A percentile compares a stretch with the other conserved stretches of the same genome.
These are phyloP conservation scores for Vicia faba DNA, from an alignment of 306 rosid species.

Conservation along the genomic window DNA sequence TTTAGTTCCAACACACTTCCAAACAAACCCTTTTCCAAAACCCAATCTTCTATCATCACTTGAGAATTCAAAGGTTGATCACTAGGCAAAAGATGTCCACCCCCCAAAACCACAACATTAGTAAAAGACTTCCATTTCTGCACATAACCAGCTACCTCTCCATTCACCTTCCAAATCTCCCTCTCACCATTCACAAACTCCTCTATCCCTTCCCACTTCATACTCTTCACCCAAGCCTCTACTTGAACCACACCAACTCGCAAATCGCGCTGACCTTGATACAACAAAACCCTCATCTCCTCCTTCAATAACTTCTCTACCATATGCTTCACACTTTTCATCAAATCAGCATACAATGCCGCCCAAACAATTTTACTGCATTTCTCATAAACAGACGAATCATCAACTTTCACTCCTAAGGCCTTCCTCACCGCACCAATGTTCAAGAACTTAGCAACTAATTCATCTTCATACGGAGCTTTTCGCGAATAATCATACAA, in stretches of 20 bases:
- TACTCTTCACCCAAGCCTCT: conserved; percentile 75
- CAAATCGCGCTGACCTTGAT: conserved; percentile 74
- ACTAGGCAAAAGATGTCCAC: conserved; percentile 71
- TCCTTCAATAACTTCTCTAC: conserved; percentile 58
- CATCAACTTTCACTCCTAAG: conserved; percentile 56
- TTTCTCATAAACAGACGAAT: conserved; percentile 41
- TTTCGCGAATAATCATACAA: conserved; percentile 60
- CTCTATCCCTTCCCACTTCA: conserved; percentile 67
- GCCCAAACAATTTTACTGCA: conserved; percentile 55
- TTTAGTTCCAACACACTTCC: not conserved
- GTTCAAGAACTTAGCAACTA: conserved; percentile 50
- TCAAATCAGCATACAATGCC: conserved; percentile 56
- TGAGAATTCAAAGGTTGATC: conserved; percentile 66
- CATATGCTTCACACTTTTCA: conserved; percentile 80
- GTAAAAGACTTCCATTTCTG: conserved; percentile 69
- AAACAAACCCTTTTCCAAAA: conserved; percentile 56
- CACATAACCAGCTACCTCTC: conserved; percentile 74
- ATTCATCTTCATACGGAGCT: conserved; percentile 36
- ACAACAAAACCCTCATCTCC: conserved; percentile 57
- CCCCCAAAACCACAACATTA: conserved; percentile 69
- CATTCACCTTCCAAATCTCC: conserved; percentile 67
- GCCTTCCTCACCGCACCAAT: conserved; percentile 45
- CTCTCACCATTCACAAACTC: conserved; percentile 56
- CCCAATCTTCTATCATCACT: conserved; percentile 81
- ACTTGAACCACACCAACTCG: conserved; percentile 61